phyloP scores from a whole-genome alignment of 306 rosid species.

The Dryas octopetala region DNA sequence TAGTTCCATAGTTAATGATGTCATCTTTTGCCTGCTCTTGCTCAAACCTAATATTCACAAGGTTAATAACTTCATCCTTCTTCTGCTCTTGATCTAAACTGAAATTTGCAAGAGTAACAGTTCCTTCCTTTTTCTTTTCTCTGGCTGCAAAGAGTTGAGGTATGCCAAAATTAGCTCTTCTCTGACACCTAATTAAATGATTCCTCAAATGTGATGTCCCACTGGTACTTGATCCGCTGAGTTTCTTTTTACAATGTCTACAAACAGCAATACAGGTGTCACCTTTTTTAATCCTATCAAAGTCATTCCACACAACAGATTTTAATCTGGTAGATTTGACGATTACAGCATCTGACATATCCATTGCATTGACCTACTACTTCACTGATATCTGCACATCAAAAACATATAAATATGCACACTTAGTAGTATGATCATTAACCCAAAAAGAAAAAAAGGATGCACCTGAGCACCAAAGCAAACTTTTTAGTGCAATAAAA shows the following conservation, averaged over 20 bases:
- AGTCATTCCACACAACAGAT: constrained; percentile 98
- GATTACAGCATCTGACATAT: constrained; percentile 82
- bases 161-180: constrained; percentile 69
- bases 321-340: constrained; percentile 90
- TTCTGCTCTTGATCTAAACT: constrained; percentile 69
- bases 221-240: constrained; percentile 97
- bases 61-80: constrained; percentile 69
- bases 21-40: constrained; percentile 83
- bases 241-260: constrained; percentile 94
- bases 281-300: constrained; percentile 91
- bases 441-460: not conserved
- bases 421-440: not conserved
- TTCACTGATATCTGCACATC: constrained; percentile 34
- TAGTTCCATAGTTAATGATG: constrained; percentile 40
- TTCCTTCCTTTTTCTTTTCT: constrained; percentile 83
- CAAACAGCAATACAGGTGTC: constrained; percentile 90
- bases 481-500: too few species aligned
- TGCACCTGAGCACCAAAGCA: too few species aligned
- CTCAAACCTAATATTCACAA: constrained; percentile 85
- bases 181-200: constrained; percentile 92
- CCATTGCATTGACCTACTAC: constrained; percentile 65
- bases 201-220: constrained; percentile 99
- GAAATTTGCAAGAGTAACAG: constrained; percentile 30
- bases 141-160: constrained; percentile 62
- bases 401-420: constrained; percentile 7